Conservation (phyloP, 2,329 filamentous ascomycete species). For the Ascochyta clinopodiicola region DNA sequence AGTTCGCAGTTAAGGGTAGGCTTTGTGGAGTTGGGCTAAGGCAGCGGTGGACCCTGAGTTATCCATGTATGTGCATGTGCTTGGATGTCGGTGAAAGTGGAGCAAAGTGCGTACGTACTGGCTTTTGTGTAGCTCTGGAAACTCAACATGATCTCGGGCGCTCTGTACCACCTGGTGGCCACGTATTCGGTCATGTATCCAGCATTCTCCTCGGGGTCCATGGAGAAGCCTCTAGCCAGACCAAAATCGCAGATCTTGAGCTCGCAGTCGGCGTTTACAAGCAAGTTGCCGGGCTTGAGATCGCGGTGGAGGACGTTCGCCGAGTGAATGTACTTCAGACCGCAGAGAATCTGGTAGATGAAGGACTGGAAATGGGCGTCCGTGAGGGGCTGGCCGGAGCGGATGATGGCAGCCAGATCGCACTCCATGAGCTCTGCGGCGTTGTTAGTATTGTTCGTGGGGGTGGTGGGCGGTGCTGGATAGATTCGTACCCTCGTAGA, state of each 20-base stretch:
- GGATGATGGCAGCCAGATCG: constrained; percentile 96
- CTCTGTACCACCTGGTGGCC: constrained; percentile 97
- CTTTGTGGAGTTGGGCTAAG: constrained; percentile 1
- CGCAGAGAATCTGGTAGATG: constrained; percentile 99
- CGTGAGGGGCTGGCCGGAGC: constrained; percentile 94
- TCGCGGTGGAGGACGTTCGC: constrained; percentile 97
- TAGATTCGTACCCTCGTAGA: constrained; percentile 80
- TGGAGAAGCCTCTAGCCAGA: constrained; percentile 92
- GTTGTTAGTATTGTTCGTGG: constrained; percentile 28
- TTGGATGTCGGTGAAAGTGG: neutral
- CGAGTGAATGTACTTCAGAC: constrained; percentile 98
- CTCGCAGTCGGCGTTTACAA: constrained; percentile 99
- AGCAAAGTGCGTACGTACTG: constrained; percentile 69
- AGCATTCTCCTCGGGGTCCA: constrained; percentile 97
- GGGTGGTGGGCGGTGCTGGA: neutral
- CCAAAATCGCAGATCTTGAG: constrained; percentile 99
- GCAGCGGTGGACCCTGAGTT: constrained; percentile 8
- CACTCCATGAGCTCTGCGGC: constrained; percentile 94
- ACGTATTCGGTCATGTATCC: constrained; percentile 99
- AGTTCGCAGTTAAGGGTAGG: constrained; percentile 10
- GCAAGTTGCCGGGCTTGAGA: constrained; percentile 93
- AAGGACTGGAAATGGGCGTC: constrained; percentile 99
- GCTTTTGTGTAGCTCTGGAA: constrained; percentile 99
- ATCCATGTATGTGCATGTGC: neutral
- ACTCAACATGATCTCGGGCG: constrained; percentile 98